Evolutionary conservation across 2,329 filamentous ascomycete genomes (phyloP).

Genomic region (Beauveria sp.): DNA sequence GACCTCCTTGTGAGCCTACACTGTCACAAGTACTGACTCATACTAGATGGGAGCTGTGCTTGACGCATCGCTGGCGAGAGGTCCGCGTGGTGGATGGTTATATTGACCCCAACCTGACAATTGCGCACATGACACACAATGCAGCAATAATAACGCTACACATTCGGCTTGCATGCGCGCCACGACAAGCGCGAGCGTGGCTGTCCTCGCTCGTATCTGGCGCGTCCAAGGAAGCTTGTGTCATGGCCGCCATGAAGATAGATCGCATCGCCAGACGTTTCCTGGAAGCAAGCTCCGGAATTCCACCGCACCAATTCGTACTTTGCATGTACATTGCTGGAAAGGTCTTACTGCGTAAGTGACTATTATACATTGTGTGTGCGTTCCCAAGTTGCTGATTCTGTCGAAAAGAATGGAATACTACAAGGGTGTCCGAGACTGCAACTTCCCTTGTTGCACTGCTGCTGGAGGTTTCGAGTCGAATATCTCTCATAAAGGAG

Average conservation of each 20-base stretch:
- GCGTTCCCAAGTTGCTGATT: neutral
- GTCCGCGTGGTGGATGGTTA: slow-evolving; percentile 32
- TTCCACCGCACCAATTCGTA: slow-evolving; percentile 28
- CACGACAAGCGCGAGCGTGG: slow-evolving; percentile 21
- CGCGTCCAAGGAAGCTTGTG: slow-evolving; percentile 33
- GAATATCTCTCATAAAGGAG: slow-evolving; percentile 26
- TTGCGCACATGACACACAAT: slow-evolving; percentile 36
- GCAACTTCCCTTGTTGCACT: slow-evolving; percentile 27
- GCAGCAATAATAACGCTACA: slow-evolving; percentile 34
- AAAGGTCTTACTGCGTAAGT: slow-evolving; percentile 20
- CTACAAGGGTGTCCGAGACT: slow-evolving; percentile 23
- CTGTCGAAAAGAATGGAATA: neutral
- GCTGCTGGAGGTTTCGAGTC: slow-evolving; percentile 27
- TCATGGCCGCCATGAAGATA: slow-evolving; percentile 30
- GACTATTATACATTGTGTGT: neutral
- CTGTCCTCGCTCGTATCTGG: slow-evolving; percentile 25
- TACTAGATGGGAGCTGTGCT: slow-evolving; percentile 35
- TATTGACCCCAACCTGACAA: slow-evolving; percentile 37
- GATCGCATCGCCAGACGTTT: slow-evolving; percentile 30
- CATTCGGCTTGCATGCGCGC: slow-evolving; percentile 31
- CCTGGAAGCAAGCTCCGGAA: slow-evolving; percentile 23
- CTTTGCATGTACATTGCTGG: slow-evolving; percentile 32
- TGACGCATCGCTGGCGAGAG: slow-evolving; percentile 34
- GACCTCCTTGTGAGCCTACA: neutral
- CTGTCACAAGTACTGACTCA: neutral